Percentiles rank a stretch among this genome's conserved stretches.
phyloP scores from a whole-genome alignment of 2,329 filamentous ascomycete genomes.

The Colletotrichum sp. region DNA sequence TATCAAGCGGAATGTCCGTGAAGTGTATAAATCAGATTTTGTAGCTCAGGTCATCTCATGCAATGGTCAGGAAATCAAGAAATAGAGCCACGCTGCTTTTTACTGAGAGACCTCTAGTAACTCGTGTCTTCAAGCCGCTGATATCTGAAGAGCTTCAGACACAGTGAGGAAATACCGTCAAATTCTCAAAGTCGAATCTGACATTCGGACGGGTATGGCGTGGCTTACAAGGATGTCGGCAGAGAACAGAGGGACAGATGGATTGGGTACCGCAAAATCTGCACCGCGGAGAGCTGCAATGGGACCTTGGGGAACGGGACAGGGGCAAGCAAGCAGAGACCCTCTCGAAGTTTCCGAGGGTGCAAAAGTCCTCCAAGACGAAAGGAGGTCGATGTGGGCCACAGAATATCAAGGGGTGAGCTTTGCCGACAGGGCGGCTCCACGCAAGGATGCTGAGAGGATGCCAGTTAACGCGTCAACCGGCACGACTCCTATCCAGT shows the following conservation, averaged over 20 bases:
- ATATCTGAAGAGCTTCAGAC: background rate
- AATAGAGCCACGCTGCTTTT: background rate
- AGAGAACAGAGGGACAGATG: background rate
- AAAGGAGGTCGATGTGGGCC: background rate
- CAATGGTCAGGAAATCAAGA: background rate
- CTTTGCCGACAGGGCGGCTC: conserved; percentile 3
- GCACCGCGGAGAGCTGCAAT: background rate
- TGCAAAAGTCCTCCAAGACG: background rate
- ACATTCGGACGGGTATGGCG: background rate
- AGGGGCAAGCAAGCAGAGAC: background rate
- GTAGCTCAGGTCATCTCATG: background rate
- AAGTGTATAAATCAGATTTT: background rate
- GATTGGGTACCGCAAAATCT: background rate
- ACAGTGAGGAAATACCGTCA: background rate
- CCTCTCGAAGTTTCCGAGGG: conserved; percentile 1
- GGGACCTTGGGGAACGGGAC: background rate
- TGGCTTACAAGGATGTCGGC: conserved; percentile 10
- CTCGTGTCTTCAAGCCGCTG: background rate
- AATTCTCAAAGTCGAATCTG: background rate
- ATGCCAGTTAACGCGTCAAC: background rate
- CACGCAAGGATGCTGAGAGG: background rate
- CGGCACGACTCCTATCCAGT: conserved; percentile 2
- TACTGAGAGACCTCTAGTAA: background rate
- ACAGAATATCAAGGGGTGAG: background rate
- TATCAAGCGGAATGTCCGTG: background rate